phyloP scores from a whole-genome alignment of 768 basidiomycete genomes.

The Brasilioporus rufonigricans region DNA sequence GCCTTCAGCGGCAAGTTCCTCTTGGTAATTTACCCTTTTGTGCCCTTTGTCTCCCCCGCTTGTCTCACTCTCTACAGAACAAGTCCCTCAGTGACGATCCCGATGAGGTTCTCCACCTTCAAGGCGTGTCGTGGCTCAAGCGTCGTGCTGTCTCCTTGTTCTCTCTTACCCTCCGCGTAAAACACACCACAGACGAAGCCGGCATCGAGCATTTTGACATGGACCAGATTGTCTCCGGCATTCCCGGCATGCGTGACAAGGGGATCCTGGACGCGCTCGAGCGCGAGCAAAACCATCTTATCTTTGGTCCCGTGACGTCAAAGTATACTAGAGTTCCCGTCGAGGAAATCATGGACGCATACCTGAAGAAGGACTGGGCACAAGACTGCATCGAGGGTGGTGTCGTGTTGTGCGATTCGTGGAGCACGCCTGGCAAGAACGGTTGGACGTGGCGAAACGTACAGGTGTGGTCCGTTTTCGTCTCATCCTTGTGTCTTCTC shows the following conservation, averaged over 20 bases:
- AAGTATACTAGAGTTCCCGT: constrained; percentile 52
- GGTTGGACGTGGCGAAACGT: constrained; percentile 55
- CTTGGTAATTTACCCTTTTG: constrained; percentile 43
- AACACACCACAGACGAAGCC: constrained; percentile 60
- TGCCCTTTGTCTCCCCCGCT: not conserved
- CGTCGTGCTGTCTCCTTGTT: constrained; percentile 58
- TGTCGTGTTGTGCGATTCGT: constrained; percentile 36
- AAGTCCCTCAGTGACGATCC: constrained; percentile 60
- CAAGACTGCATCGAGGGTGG: constrained; percentile 37
- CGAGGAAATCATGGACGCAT: constrained; percentile 45
- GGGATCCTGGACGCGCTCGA: constrained; percentile 59
- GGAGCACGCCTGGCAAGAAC: constrained; percentile 66
- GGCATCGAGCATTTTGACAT: constrained; percentile 66
- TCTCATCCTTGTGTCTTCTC: too few species aligned
- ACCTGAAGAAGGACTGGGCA: constrained; percentile 43
- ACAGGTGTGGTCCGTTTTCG: constrained; percentile 43
- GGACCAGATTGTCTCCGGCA: constrained; percentile 60
- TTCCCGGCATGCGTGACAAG: constrained; percentile 54
- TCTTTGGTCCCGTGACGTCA: constrained; percentile 60
- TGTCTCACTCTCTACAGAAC: constrained; percentile 44
- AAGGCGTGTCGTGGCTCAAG: constrained; percentile 72
- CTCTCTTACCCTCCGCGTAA: constrained; percentile 58
- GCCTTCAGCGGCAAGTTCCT: constrained; percentile 60
- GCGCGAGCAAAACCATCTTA: constrained; percentile 49
- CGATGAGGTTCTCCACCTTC: constrained; percentile 63